phyloP scores from a whole-genome alignment of 2,329 filamentous ascomycete genomes.

The Penicillium occitanis region DNA sequence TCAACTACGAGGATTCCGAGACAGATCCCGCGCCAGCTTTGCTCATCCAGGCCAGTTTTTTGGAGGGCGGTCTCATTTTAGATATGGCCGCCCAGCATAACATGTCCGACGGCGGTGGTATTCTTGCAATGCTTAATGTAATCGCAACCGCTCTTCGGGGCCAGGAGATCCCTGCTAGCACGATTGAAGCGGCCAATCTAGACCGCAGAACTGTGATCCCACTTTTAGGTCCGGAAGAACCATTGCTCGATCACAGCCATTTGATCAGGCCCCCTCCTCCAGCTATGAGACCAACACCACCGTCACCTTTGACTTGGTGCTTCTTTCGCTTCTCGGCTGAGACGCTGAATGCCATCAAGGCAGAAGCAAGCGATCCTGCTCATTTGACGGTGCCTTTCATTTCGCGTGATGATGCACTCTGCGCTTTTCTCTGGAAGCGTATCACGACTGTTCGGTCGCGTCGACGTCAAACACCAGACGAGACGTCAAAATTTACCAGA shows the following conservation, averaged over 20 bases:
- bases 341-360: conserved; percentile 22
- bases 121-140: conserved; percentile 3
- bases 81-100: conserved; percentile 21
- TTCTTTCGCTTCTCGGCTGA: conserved; percentile 27
- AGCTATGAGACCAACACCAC: conserved; percentile 27
- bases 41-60: conserved; percentile 12
- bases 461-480: not conserved
- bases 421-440: conserved; percentile 17
- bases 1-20: conserved; percentile 6
- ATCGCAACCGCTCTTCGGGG: conserved; percentile 13
- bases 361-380: conserved; percentile 24
- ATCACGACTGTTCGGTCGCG: not conserved
- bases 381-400: conserved; percentile 22
- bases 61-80: conserved; percentile 10
- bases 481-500: conserved; percentile 10
- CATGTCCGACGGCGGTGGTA: conserved; percentile 22
- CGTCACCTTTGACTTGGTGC: conserved; percentile 24
- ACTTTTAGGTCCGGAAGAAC: conserved; percentile 26
- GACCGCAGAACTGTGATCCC: conserved; percentile 31
- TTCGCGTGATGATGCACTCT: conserved; percentile 14
- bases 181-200: conserved; percentile 27
- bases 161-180: conserved; percentile 3
- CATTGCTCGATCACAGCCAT: conserved; percentile 36
- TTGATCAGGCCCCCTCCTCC: conserved; percentile 29
- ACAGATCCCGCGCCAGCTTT: conserved; percentile 7